Conservation (phyloP, 768 basidiomycete genomes). For the Gloeophyllum trabeum region DNA sequence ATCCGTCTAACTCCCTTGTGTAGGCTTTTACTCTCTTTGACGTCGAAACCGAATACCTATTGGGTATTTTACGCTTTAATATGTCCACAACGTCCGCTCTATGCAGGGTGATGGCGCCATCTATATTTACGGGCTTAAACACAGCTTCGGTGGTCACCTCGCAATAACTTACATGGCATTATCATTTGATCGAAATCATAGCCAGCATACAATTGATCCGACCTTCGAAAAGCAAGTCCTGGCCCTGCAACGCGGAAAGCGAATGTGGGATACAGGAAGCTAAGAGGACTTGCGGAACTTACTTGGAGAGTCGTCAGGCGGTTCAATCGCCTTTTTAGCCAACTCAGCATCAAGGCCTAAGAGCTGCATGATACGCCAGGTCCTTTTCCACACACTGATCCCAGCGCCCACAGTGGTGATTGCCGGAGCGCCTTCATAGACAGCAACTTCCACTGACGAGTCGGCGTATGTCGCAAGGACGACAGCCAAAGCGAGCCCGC, state of each 20-base stretch:
- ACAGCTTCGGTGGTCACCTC: no score
- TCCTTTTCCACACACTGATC: conserved; percentile 33
- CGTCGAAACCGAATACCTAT: conserved; percentile 9
- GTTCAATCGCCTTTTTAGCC: conserved; percentile 8
- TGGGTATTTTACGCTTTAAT: conserved; percentile 10
- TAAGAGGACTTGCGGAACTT: background rate
- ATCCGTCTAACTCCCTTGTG: conserved; percentile 3
- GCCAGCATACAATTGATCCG: conserved; percentile 10
- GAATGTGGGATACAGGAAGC: background rate
- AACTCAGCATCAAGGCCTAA: conserved; percentile 25
- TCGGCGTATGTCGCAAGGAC: conserved; percentile 22
- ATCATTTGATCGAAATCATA: conserved; percentile 11
- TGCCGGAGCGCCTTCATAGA: conserved; percentile 35
- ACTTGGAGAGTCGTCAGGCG: background rate
- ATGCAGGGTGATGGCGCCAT: conserved; percentile 14
- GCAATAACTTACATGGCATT: conserved; percentile 12
- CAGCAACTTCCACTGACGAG: conserved; percentile 23
- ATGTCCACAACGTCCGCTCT: conserved; percentile 15
- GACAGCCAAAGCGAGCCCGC: conserved; percentile 30
- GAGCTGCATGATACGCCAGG: conserved; percentile 30
- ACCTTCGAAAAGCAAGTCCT: conserved; percentile 13
- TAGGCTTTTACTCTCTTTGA: conserved; percentile 13
- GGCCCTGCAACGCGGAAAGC: conserved; percentile 5
- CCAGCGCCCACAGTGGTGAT: conserved; percentile 30
- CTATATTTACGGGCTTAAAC: no score